A percentile compares a stretch with the other conserved stretches of the same genome.
Conservation (phyloP, 2,329 filamentous ascomycete species). For the Colletotrichum sp. region DNA sequence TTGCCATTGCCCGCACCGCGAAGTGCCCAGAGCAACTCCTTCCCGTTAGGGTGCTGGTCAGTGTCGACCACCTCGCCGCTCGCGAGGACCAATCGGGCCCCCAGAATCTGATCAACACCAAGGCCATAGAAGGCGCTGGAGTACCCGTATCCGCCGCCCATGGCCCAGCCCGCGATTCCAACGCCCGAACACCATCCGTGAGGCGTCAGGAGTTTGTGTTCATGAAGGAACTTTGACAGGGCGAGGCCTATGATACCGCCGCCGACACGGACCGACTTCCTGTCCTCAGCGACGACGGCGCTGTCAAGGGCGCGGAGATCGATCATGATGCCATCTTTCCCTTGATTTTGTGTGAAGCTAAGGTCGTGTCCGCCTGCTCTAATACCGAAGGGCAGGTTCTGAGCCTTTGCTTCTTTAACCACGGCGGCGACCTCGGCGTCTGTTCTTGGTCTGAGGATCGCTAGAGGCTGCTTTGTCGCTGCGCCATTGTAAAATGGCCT, state of each 20-base stretch:
- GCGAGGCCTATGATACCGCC: constrained; percentile 18
- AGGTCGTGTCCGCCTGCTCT: constrained; percentile 21
- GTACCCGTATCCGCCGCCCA: constrained; percentile 37
- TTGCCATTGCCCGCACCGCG: constrained; percentile 40
- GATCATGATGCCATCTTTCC: constrained; percentile 14
- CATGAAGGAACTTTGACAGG: constrained; percentile 11
- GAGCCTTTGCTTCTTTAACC: neutral
- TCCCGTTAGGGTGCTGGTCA: constrained; percentile 26
- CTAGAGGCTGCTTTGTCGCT: neutral
- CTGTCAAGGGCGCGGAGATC: constrained; percentile 20
- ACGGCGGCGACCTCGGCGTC: neutral
- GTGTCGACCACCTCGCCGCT: constrained; percentile 40
- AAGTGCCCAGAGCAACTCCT: constrained; percentile 37
- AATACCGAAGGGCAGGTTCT: constrained; percentile 13
- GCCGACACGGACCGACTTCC: constrained; percentile 13
- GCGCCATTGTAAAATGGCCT: neutral
- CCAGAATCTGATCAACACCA: constrained; percentile 40
- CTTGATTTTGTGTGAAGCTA: neutral
- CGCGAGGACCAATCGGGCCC: constrained; percentile 41
- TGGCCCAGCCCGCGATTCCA: constrained; percentile 38
- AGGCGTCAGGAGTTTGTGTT: constrained; percentile 6
- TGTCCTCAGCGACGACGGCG: constrained; percentile 10
- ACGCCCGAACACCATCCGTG: constrained; percentile 23
- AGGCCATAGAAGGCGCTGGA: constrained; percentile 35
- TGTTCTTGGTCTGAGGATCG: constrained; percentile 5